Evolutionary conservation across 2,329 filamentous ascomycete species (phyloP).

Genomic region (Gaeumannomyces tritici): DNA sequence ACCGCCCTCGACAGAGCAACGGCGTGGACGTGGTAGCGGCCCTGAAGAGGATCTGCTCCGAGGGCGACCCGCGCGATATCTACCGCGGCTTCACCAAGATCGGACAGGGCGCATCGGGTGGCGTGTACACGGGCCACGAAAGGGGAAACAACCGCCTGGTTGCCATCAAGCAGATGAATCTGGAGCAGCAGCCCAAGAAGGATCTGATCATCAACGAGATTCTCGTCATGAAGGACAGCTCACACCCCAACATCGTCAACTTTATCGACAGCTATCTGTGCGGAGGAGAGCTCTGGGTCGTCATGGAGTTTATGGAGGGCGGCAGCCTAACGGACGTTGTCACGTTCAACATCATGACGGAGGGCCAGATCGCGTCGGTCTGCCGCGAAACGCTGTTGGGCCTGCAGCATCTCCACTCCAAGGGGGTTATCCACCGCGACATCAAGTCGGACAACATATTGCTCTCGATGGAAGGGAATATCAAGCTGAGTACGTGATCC

Average conservation of each 20-base stretch:
- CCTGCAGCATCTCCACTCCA: constrained; percentile 90
- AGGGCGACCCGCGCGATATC: constrained; percentile 78
- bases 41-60: constrained; percentile 81
- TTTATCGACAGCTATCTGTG: constrained; percentile 96
- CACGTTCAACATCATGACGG: constrained; percentile 98
- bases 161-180: constrained; percentile 99
- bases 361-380: constrained; percentile 92
- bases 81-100: constrained; percentile 90
- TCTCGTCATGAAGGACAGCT: constrained; percentile 97
- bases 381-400: constrained; percentile 89
- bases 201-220: constrained; percentile 99
- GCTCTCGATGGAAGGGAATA: constrained; percentile 85
- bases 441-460: constrained; percentile 99
- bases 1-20: constrained; percentile 69
- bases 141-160: constrained; percentile 76
- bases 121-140: constrained; percentile 88
- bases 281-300: constrained; percentile 88
- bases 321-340: constrained; percentile 96
- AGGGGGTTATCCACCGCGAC: constrained; percentile 95
- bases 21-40: constrained; percentile 73
- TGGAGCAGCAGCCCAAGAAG: constrained; percentile 98
- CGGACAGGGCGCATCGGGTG: constrained; percentile 92
- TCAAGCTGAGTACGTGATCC: constrained; percentile 76
- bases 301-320: constrained; percentile 99
- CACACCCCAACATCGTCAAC: constrained; percentile 97